Percentiles rank a stretch among this genome's conserved stretches.
Evolutionary conservation across 2,329 filamentous ascomycete genomes (phyloP).

Genomic region (Colletotrichum sp.): DNA sequence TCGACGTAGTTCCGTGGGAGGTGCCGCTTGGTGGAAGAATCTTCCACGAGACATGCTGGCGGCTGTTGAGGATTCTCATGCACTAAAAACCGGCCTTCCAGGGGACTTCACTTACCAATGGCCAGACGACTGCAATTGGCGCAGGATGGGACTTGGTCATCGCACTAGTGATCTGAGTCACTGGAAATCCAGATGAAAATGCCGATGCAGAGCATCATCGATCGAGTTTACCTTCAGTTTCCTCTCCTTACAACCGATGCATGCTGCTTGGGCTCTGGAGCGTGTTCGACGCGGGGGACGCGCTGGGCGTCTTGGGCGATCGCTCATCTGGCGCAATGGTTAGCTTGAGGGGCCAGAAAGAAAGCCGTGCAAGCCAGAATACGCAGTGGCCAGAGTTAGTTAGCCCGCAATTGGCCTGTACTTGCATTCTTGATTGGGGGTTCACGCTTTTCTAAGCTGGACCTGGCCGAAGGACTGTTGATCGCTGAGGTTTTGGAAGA

Average conservation of each 20-base stretch:
- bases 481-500: background rate
- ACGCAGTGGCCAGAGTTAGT: background rate
- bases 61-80: background rate
- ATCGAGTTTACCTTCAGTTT: background rate
- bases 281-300: background rate
- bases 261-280: background rate
- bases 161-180: background rate
- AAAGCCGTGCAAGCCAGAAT: background rate
- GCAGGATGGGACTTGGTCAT: background rate
- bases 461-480: background rate
- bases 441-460: background rate
- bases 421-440: background rate
- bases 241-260: background rate
- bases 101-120: background rate
- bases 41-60: constrained; percentile 26
- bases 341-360: background rate
- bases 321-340: background rate
- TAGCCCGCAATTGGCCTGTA: background rate
- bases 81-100: background rate
- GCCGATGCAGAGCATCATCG: background rate
- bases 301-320: background rate
- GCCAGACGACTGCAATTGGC: background rate
- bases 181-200: background rate
- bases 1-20: constrained; percentile 34
- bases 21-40: constrained; percentile 27